Percentiles rank a stretch among this genome's conserved stretches.
Conservation (phyloP, 345 rosid species). For the Xanthoceras sorbifolium region DNA sequence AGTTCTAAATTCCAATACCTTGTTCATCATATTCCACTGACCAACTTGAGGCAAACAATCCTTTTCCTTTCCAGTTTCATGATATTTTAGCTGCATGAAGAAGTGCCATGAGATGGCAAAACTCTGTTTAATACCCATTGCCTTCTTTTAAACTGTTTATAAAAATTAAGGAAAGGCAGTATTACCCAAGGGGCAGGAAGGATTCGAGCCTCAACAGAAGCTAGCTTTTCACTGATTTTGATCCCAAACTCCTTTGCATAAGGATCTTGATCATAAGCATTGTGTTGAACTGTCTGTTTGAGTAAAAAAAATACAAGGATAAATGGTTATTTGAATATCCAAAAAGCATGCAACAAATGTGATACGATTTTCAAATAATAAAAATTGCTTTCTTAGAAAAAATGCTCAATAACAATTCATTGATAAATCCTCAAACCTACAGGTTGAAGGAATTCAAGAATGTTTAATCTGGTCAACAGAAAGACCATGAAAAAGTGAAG, state of each 20-base stretch:
- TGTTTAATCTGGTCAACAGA: background rate
- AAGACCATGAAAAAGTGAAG: background rate
- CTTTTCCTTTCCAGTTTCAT: conserved; percentile 95
- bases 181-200: conserved; percentile 99
- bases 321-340: background rate
- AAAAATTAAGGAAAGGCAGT: background rate
- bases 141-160: background rate
- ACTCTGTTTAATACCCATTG: background rate
- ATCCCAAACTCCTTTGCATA: conserved; percentile 96
- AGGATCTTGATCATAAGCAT: conserved; percentile 90
- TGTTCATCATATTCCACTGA: conserved; percentile 99
- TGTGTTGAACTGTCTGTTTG: conserved; percentile 82
- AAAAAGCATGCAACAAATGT: background rate
- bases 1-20: conserved; percentile 51
- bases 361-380: background rate
- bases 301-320: conserved; percentile 21
- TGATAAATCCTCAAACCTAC: conserved; percentile 4
- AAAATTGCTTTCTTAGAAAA: background rate
- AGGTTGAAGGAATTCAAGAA: background rate
- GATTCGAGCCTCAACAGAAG: conserved; percentile 97
- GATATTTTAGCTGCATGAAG: conserved; percentile 84
- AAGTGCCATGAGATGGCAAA: conserved; percentile 13
- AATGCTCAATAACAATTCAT: background rate
- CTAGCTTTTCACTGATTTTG: conserved; percentile 86
- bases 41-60: conserved; percentile 98